Evolutionary conservation across 176 grass and related monocot genomes (phyloP).

Genomic region (Cymbopogon citratus): DNA sequence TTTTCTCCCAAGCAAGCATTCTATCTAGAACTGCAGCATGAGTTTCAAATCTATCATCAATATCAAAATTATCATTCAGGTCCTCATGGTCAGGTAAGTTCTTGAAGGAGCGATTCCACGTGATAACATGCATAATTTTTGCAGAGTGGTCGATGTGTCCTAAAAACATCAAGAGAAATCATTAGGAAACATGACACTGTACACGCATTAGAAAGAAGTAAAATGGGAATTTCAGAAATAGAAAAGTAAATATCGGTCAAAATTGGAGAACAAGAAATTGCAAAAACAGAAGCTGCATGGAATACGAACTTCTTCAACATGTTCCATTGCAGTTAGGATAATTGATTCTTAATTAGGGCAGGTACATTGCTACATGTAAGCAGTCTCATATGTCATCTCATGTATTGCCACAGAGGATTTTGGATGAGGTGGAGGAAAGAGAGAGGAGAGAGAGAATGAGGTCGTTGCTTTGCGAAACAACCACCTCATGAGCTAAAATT

Average conservation of each 20-base stretch:
- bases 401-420: no score
- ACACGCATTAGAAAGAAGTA: background rate
- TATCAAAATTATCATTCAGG: conserved; percentile 51
- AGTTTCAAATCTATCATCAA: conserved; percentile 58
- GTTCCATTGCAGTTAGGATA: background rate
- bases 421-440: no score
- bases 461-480: no score
- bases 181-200: background rate
- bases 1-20: conserved; percentile 99
- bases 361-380: no score
- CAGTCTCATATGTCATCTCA: no score
- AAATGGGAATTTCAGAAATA: conserved; percentile 12
- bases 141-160: conserved; percentile 90
- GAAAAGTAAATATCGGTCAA: conserved; percentile 4
- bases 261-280: background rate
- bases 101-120: conserved; percentile 97
- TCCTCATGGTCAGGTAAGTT: conserved; percentile 57
- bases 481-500: no score
- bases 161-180: conserved; percentile 31
- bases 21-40: conserved; percentile 89
- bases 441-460: no score
- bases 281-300: background rate
- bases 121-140: conserved; percentile 96
- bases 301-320: background rate
- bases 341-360: background rate